Evolutionary conservation across 345 rosid species (phyloP), one percentile per base, ranked within the genome.

Genomic region (Hypericum perforatum): DNA sequence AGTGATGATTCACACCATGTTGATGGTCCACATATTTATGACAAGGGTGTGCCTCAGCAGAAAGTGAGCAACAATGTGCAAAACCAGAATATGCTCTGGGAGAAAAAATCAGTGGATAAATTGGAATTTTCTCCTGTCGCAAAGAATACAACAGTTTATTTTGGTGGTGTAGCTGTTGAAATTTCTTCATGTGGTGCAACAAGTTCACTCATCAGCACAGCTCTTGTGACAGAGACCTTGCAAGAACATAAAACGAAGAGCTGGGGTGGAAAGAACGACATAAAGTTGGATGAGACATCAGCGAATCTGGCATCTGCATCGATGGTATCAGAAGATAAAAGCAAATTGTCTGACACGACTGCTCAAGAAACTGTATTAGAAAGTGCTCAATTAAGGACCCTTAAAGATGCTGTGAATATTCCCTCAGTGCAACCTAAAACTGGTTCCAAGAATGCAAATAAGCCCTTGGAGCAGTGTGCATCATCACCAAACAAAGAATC

Each of bases 191-290:
- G 65, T 71, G 56, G 59, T 11, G 85, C 66, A 57, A 59, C 76
- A 54, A 65, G 47, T 57, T 16, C 53, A 63, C 71, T 70, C 58
- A 69, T 67, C 48, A 65, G 65, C 52, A 70, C 72, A 52, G 54
- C 63, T 59, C 51, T 61, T 13, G 42, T 57, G 49, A 66, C 63
- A 0, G 95, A 82, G 72, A 52, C 81, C 56, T 60, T 82, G 45
- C 54, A 48, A 16, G 72, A 71, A 58, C 72, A 72, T 49, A 80
- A 74, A 78, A 88, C 70, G 63, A 86, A 68, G 59, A 79, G 53
- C 73, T 78, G 67, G 78, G 64, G 52, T 60, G 75, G 77, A 60
- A 82, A 78, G 72, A 77, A 61, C 74, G 85, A 77, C 72, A 75
- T 72, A 48, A 86, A 67, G 60, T 67, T 74, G 64, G 97, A 80